Percentiles rank a stretch among this genome's conserved stretches.
Evolutionary conservation across 192 early-diverging fungal genomes (phyloP).

Genomic region (Umbelopsis ramanniana): DNA sequence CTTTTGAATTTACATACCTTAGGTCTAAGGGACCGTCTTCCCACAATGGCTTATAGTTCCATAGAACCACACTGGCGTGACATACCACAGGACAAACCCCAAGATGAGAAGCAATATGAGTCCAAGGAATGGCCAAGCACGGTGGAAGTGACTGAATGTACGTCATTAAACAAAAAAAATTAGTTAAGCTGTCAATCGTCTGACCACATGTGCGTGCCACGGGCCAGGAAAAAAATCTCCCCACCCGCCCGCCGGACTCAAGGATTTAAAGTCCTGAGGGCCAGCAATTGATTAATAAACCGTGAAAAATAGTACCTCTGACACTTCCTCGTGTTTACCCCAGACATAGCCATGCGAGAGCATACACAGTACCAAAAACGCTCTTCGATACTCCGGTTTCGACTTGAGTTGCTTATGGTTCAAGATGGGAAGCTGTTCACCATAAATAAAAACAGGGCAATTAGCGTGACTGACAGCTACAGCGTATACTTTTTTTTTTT

Average conservation of each 20-base stretch:
- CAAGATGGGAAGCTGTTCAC: constrained; percentile 74
- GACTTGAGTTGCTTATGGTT: constrained; percentile 61
- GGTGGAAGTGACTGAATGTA: constrained; percentile 67
- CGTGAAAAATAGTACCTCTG: constrained; percentile 58
- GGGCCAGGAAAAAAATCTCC: background rate
- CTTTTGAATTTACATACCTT: constrained; percentile 48
- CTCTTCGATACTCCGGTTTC: constrained; percentile 78
- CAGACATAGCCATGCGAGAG: constrained; percentile 92
- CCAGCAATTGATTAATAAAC: background rate
- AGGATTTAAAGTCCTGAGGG: background rate
- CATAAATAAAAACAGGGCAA: background rate
- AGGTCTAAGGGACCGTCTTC: constrained; percentile 74
- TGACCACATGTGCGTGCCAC: background rate
- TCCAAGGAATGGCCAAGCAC: constrained; percentile 85
- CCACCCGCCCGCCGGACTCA: background rate
- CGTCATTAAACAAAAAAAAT: background rate
- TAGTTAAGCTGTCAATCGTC: constrained; percentile 11
- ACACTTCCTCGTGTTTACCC: constrained; percentile 78
- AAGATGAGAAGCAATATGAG: constrained; percentile 69
- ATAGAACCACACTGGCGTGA: constrained; percentile 86
- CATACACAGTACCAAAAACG: constrained; percentile 86
- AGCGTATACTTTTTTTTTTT: background rate
- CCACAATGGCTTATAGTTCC: constrained; percentile 93
- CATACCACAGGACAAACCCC: constrained; percentile 87
- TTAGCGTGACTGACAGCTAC: background rate